Base-by-base conservation (phyloP, 352 stramenopile genomes). In the Phytophthora nicotianae region DNA sequence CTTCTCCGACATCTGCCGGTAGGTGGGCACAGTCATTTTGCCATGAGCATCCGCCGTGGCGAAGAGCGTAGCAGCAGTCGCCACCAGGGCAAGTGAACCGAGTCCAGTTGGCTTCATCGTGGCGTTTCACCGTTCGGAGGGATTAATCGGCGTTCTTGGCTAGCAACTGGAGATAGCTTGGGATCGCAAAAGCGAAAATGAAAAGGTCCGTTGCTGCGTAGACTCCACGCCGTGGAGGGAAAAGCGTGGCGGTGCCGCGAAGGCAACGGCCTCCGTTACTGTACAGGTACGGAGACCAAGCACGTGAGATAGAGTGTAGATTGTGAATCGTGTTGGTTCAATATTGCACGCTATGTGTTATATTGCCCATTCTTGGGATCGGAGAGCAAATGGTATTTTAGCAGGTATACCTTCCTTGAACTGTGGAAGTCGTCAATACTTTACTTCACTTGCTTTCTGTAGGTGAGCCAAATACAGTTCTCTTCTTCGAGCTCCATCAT, bases 41-140 rank as follows among this genome's bases (percentile, higher is more conserved):
- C 53, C 62, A 52, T 74, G 67, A 7, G 56, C 59, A 29, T 76
- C 52, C 13, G 62, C 58, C 3, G 50, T 60, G 38, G 58, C 33
- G 46, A 68, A 56, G 11, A 75, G 48, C 4, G 56, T 19, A 24
- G 66, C 71, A 11, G 60, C 58, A 33, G 55, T 47, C 35, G 47
- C 50, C 27, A 62, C 42, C 37, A 59, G 10, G 10, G 49, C 48
- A 32, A 65, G 21, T 33, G 49, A 59, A 42, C 40, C 33, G 17
- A 73, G 23, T 40, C 32, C 41, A 52, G 52, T 56, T 16, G 42
- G 48, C 58, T 73, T 50, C 67, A 75, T 62, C 1, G 5, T 45
- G 35, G 38, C 33, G n/a, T 49, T 69, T 62, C 37, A 45, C 56
- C 58, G 56, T 71, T 58, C 21, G 62, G 21, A n/a, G 11, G 11